Evolutionary conservation across 768 basidiomycete species (phyloP).

Genomic region (Phlegmacium glaucopus): DNA sequence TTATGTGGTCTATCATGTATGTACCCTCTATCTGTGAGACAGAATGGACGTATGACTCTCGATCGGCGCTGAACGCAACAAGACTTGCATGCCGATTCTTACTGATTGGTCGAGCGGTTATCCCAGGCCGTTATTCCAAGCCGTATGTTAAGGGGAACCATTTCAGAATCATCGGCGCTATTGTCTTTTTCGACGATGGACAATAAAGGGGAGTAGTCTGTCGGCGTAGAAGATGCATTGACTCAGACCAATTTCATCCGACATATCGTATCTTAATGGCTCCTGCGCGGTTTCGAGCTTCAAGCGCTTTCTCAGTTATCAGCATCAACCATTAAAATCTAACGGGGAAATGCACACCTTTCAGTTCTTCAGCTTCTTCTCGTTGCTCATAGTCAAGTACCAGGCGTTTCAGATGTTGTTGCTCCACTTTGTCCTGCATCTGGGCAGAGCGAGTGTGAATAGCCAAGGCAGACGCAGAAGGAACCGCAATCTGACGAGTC

Average conservation of each 20-base stretch:
- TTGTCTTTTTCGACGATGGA: neutral
- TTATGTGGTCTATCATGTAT: no score
- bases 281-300: constrained; percentile 62
- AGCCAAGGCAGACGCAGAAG: constrained; percentile 82
- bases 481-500: constrained; percentile 88
- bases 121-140: no score
- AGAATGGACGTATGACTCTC: no score
- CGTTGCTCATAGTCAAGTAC: constrained; percentile 90
- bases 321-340: neutral
- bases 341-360: constrained; percentile 42
- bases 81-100: no score
- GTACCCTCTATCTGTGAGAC: no score
- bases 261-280: constrained; percentile 77
- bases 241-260: constrained; percentile 40
- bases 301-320: constrained; percentile 45
- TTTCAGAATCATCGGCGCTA: no score
- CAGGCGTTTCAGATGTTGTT: constrained; percentile 94
- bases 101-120: no score
- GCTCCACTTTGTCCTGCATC: constrained; percentile 91
- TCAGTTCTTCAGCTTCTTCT: constrained; percentile 81
- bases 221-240: neutral
- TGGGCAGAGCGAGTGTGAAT: constrained; percentile 90
- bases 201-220: neutral
- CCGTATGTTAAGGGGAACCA: no score
- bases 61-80: no score